Base-by-base conservation (phyloP, 345 rosid genomes). In the Punica granatum region DNA sequence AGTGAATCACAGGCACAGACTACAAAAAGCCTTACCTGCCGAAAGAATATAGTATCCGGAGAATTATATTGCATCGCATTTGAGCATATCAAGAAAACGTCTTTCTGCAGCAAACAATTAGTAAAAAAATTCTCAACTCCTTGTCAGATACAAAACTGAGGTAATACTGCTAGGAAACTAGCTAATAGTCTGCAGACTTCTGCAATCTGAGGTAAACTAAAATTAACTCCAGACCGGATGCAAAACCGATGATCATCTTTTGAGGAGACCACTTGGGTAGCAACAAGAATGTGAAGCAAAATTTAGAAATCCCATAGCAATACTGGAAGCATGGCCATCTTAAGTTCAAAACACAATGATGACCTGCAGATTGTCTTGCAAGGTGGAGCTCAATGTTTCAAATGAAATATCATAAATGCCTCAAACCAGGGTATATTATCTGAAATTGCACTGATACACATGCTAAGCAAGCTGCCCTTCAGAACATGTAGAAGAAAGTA, bases 51-150 rank as follows among this genome's bases (percentile, higher is more conserved):
- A 59, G 99, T 94, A 77, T 91, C 99, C 33, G 99, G 78, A 44
- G 99, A 69, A 85, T 94, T 94, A 72, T 91, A 94, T 75, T 86
- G 85, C 99, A 94, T 91, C 33, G 99, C 99, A 66, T 94, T 94
- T 56, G 93, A 71, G 79, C 97, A 91, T 72, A 94, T 88, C 74
- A 91, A 76, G 73, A 86, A 80, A 61, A 94, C 76, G 64, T 94
- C 99, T 60, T 80, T 78, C 99, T 94, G 96, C 90, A 79, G 18
- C 41, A 75, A 39, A 25, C 41, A 67, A 70, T 41, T 1, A 26
- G 31, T n/a, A 41, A 56, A 41, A 18, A 28, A 36, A 33, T 53
- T 19, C 0, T 13, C 59, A 53, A 46, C 25, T 37, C 32, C 66
- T 26, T n/a, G 31, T 25, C 8, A 63, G 43, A 37, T 63, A 4